A percentile compares a stretch with the other conserved stretches of the same genome.
phyloP scores from a whole-genome alignment of 2,329 filamentous ascomycete species.

The Aspergillus neotritici region DNA sequence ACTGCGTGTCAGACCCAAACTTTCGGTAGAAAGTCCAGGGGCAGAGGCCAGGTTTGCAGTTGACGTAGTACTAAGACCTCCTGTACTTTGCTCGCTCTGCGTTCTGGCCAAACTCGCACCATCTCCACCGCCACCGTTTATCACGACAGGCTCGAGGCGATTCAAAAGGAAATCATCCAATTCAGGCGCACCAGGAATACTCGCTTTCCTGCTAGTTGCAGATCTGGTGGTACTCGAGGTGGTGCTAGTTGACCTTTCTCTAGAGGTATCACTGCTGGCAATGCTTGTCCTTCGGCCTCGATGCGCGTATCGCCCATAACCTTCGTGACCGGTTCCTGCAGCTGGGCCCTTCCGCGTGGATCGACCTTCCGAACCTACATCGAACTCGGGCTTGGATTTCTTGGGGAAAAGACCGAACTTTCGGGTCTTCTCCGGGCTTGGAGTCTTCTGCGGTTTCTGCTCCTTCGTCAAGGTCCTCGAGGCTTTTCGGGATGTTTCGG shows the following conservation, averaged over 20 bases:
- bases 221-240: slow-evolving; percentile 32
- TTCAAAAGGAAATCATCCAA: slow-evolving; percentile 44
- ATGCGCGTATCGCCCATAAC: slow-evolving; percentile 45
- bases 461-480: slow-evolving; percentile 35
- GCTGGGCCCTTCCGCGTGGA: slow-evolving; percentile 67
- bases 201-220: slow-evolving; percentile 37
- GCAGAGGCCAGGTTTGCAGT: slow-evolving; percentile 18
- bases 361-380: slow-evolving; percentile 50
- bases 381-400: slow-evolving; percentile 59
- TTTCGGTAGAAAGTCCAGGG: slow-evolving; percentile 30
- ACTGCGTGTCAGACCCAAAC: slow-evolving; percentile 13
- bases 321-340: slow-evolving; percentile 90
- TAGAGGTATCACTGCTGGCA: slow-evolving; percentile 35
- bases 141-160: slow-evolving; percentile 46
- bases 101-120: slow-evolving; percentile 30
- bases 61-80: slow-evolving; percentile 28
- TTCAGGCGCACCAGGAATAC: slow-evolving; percentile 36
- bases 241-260: slow-evolving; percentile 39
- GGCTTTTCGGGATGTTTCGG: slow-evolving; percentile 24
- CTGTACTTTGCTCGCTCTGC: slow-evolving; percentile 38
- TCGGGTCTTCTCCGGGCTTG: slow-evolving; percentile 42
- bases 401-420: slow-evolving; percentile 75
- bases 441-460: slow-evolving; percentile 21
- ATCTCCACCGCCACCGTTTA: slow-evolving; percentile 41
- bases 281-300: slow-evolving; percentile 41